phyloP scores from a whole-genome alignment of 257 asterid species.

The Solanum tarapatanum region DNA sequence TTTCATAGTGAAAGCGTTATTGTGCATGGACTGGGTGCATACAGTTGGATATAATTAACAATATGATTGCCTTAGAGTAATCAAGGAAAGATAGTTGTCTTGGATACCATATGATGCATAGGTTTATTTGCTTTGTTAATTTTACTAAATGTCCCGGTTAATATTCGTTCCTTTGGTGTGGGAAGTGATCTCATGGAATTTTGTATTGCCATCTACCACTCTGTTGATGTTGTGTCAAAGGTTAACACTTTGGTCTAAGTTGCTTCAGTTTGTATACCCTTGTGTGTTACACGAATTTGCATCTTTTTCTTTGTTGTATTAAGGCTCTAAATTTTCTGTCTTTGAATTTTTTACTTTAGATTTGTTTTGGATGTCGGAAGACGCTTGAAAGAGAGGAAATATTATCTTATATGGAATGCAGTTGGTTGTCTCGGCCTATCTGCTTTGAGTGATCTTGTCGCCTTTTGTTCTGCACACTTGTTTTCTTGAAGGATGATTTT shows the following conservation, averaged over 20 bases:
- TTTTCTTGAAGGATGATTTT: not conserved
- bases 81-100: not conserved
- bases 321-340: not conserved
- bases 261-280: not conserved
- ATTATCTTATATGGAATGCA: conserved; percentile 77
- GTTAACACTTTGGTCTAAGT: not conserved
- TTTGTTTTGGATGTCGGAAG: conserved; percentile 59
- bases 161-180: not conserved
- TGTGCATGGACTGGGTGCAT: not conserved
- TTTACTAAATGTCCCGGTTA: not conserved
- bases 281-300: not conserved
- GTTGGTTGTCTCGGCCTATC: conserved; percentile 78
- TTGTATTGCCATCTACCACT: not conserved
- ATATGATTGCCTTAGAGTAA: not conserved
- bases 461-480: not conserved
- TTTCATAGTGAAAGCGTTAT: not conserved
- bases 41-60: not conserved
- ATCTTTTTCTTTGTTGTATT: not conserved
- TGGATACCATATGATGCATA: not conserved
- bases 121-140: not conserved
- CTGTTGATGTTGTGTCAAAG: not conserved
- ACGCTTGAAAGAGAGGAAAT: conserved; percentile 63
- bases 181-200: not conserved
- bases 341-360: conserved; percentile 23
- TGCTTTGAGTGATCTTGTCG: conserved; percentile 73